Percentiles rank a stretch among this genome's conserved stretches.
Evolutionary conservation across 2,329 filamentous ascomycete genomes (phyloP).

Genomic region (Fusarium equiseti): DNA sequence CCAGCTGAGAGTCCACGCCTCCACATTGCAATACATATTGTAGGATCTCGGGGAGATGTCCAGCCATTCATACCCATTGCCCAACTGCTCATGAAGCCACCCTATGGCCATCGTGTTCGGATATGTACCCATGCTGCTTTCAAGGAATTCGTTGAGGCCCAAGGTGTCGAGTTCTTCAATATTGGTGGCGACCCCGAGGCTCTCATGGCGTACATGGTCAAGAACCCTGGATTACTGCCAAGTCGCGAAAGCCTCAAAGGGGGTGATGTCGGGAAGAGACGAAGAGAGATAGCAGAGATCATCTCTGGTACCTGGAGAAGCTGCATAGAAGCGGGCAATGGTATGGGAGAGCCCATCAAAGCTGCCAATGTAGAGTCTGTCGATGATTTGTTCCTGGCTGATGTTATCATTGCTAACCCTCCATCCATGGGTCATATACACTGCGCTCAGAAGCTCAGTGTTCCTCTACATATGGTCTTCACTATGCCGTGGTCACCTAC

Average conservation of each 20-base stretch:
- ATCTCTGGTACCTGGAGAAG: slow-evolving; percentile 54
- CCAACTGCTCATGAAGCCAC: slow-evolving; percentile 52
- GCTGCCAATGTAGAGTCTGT: slow-evolving; percentile 45
- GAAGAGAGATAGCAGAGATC: slow-evolving; percentile 55
- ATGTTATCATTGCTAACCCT: slow-evolving; percentile 67
- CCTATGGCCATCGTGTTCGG: slow-evolving; percentile 65
- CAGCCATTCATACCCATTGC: slow-evolving; percentile 72
- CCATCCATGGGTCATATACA: slow-evolving; percentile 65
- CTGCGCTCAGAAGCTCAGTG: slow-evolving; percentile 62
- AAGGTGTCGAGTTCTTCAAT: slow-evolving; percentile 68
- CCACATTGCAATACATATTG: slow-evolving; percentile 52
- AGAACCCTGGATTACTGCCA: slow-evolving; percentile 56
- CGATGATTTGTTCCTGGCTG: slow-evolving; percentile 62
- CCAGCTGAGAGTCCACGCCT: slow-evolving; percentile 41
- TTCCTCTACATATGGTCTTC: slow-evolving; percentile 65
- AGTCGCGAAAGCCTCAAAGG: slow-evolving; percentile 52
- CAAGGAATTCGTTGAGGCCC: slow-evolving; percentile 63
- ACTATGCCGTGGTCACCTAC: slow-evolving; percentile 81
- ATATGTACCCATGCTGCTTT: slow-evolving; percentile 68
- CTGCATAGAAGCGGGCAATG: slow-evolving; percentile 54
- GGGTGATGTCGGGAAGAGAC: slow-evolving; percentile 53
- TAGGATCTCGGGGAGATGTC: slow-evolving; percentile 51
- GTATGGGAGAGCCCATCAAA: slow-evolving; percentile 45
- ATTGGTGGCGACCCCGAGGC: slow-evolving; percentile 68
- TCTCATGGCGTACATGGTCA: slow-evolving; percentile 59